Conservation (phyloP, 441 rosid species). For the Arabidopsis lyrata region DNA sequence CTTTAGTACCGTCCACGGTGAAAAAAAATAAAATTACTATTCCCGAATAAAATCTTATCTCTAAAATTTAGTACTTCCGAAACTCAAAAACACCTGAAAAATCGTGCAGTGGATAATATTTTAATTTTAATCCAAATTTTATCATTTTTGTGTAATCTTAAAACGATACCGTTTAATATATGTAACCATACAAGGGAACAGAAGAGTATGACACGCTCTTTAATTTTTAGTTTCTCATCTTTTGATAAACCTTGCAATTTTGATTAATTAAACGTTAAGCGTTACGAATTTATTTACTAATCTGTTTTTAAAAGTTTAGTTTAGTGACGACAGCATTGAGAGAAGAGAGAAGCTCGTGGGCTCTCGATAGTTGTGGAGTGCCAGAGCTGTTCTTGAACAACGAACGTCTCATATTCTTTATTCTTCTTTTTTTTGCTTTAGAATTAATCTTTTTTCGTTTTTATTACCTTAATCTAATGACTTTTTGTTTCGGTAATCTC, state of each 20-base stretch:
- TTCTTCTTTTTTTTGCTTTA: constrained; percentile 10
- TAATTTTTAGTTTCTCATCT: constrained; percentile 48
- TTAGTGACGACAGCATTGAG: constrained; percentile 54
- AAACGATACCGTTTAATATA: constrained; percentile 24
- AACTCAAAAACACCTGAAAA: constrained; percentile 46
- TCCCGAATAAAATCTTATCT: constrained; percentile 11
- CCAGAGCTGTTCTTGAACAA: constrained; percentile 48
- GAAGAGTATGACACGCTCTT: constrained; percentile 45
- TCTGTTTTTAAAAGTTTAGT: background rate
- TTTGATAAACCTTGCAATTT: constrained; percentile 45
- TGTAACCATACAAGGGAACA: constrained; percentile 57
- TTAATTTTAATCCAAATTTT: background rate
- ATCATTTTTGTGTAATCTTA: background rate
- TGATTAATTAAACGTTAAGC: constrained; percentile 8
- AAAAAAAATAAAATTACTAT: constrained; percentile 28
- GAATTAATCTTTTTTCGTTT: background rate
- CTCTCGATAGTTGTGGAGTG: constrained; percentile 58
- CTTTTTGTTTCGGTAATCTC: constrained; percentile 1
- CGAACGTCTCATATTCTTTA: constrained; percentile 59
- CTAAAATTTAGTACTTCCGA: constrained; percentile 24
- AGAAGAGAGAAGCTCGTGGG: constrained; percentile 59
- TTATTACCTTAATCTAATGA: background rate
- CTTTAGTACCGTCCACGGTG: constrained; percentile 41
- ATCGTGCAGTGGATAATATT: constrained; percentile 34
- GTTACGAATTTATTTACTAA: constrained; percentile 26